A percentile compares a stretch with the other conserved stretches of the same genome.
These are phyloP conservation scores for Sordariomycetes sp. DNA, from an alignment of 2,329 filamentous ascomycete species.

Conservation along the genomic window DNA sequence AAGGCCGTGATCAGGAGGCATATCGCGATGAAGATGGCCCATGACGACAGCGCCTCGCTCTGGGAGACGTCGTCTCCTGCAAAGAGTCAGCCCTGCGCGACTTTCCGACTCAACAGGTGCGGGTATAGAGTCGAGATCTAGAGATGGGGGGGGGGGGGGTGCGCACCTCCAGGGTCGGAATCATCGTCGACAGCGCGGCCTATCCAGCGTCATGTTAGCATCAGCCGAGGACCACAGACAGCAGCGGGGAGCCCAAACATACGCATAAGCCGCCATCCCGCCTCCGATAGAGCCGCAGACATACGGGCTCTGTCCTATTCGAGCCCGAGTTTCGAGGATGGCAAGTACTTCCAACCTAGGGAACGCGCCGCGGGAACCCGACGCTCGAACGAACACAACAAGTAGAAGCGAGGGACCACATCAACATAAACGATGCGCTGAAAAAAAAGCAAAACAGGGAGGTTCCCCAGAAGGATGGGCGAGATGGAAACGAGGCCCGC, in stretches of 20 bases:
- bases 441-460: background rate
- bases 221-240: background rate
- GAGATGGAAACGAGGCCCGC: background rate
- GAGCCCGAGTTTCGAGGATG: background rate
- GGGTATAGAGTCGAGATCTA: background rate
- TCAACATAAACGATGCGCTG: slow-evolving; percentile 1
- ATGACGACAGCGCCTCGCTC: slow-evolving; percentile 91
- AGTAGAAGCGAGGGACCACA: background rate
- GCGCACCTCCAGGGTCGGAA: slow-evolving; percentile 9
- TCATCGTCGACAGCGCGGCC: slow-evolving; percentile 9
- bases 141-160: background rate
- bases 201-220: background rate
- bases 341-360: background rate
- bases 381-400: slow-evolving; percentile 3
- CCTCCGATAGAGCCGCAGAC: slow-evolving; percentile 5
- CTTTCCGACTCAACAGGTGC: background rate
- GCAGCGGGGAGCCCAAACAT: slow-evolving; percentile 1
- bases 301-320: background rate
- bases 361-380: slow-evolving; percentile 2
- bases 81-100: background rate
- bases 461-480: background rate
- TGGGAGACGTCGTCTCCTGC: slow-evolving; percentile 63
- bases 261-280: slow-evolving; percentile 8
- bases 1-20: slow-evolving; percentile 86
- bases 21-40: slow-evolving; percentile 95